Evolutionary conservation across 805 yeast genomes (phyloP).

Genomic region (Brettanomyces custersianus): DNA sequence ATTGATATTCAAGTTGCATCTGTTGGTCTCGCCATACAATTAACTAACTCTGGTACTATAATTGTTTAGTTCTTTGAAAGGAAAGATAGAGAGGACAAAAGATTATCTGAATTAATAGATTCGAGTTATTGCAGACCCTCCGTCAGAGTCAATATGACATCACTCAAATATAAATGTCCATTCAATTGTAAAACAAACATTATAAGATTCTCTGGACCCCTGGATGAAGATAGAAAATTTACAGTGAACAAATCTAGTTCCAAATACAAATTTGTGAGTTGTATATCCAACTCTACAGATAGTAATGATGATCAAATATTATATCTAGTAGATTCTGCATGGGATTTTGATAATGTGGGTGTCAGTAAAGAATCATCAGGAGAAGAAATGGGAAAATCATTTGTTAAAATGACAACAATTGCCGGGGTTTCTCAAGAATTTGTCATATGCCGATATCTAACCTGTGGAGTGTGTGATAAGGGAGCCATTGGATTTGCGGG

Average conservation of each 20-base stretch:
- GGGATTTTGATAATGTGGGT: constrained; percentile 78
- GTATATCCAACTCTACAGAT: background rate
- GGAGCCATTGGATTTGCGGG: constrained; percentile 74
- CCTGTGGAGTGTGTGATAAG: constrained; percentile 70
- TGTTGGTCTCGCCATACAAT: no score
- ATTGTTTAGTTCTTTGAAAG: no score
- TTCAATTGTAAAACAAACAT: constrained; percentile 9
- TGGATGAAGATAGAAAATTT: no score
- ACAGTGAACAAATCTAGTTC: no score
- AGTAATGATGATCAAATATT: constrained; percentile 13
- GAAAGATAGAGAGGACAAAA: no score
- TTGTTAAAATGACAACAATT: constrained; percentile 4
- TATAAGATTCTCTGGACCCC: constrained; percentile 4
- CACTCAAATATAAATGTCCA: constrained; percentile 9
- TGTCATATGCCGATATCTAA: constrained; percentile 40
- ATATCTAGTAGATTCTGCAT: constrained; percentile 44
- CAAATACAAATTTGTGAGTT: no score
- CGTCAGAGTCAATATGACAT: no score
- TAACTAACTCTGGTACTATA: no score
- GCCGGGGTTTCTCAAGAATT: constrained; percentile 12
- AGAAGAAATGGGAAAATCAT: constrained; percentile 2
- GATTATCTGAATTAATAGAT: no score
- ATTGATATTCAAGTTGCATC: no score
- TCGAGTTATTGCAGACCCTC: no score
- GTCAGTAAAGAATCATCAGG: constrained; percentile 37